These are phyloP conservation scores for Scytalidium sp. DNA, from an alignment of 2,329 filamentous ascomycete genomes.

Conservation along the genomic window DNA sequence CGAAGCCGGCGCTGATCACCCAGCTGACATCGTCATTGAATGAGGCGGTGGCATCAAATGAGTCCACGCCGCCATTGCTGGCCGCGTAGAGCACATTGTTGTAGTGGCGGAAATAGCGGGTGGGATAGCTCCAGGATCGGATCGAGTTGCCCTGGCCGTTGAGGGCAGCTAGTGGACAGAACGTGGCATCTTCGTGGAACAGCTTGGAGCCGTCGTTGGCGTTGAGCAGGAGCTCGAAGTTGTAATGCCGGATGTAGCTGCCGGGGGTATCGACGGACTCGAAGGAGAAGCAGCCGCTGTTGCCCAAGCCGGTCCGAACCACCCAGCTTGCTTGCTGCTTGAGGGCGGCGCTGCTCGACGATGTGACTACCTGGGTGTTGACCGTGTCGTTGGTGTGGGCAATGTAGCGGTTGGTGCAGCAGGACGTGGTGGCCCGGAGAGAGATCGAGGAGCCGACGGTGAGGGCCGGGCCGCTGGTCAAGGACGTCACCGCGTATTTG, in stretches of 20 bases:
- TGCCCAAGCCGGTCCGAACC: conserved; percentile 51
- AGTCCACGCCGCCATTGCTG: conserved; percentile 53
- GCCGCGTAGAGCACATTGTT: conserved; percentile 42
- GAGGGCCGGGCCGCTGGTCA: conserved; percentile 46
- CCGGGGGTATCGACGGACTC: conserved; percentile 57
- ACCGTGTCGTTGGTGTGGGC: conserved; percentile 48
- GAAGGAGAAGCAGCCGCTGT: conserved; percentile 57
- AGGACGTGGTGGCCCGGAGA: conserved; percentile 51
- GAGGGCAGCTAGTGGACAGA: conserved; percentile 53
- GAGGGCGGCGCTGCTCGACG: conserved; percentile 44
- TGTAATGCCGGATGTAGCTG: conserved; percentile 54
- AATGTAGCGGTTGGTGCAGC: conserved; percentile 52
- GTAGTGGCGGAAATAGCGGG: conserved; percentile 56
- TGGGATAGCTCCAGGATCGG: conserved; percentile 58
- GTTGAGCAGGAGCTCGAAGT: conserved; percentile 48
- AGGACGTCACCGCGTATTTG: conserved; percentile 45
- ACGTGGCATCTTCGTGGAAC: conserved; percentile 61
- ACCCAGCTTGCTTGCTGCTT: conserved; percentile 52
- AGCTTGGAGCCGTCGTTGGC: conserved; percentile 52
- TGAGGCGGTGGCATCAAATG: conserved; percentile 44
- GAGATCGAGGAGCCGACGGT: conserved; percentile 49
- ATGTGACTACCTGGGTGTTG: conserved; percentile 52
- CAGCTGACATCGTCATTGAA: conserved; percentile 56
- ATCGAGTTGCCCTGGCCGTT: conserved; percentile 50
- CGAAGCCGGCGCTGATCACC: conserved; percentile 41